Evolutionary conservation across 2,329 filamentous ascomycete genomes (phyloP), one percentile per base, ranked within the genome.

Genomic region (Lojkania enalia): DNA sequence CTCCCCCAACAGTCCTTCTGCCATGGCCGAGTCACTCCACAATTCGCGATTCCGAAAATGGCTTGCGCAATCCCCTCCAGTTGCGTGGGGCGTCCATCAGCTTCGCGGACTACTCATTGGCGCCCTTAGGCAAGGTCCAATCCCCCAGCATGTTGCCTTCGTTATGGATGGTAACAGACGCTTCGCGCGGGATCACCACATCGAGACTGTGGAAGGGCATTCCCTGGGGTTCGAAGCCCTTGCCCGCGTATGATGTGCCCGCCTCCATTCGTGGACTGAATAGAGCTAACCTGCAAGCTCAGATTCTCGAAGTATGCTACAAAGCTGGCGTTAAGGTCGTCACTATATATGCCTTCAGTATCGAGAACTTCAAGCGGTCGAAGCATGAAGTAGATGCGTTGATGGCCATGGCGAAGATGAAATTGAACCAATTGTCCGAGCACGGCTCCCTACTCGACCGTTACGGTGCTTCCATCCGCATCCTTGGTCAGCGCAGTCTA

Each of bases 81-180:
- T 90, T 58, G 90, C 96, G 82, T 96, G 89, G 86, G 83, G 81
- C n/a, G 77, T 95, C 48, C 83, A 82, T 48, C 83, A 86, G 60
- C 73, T 95, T 15, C 84, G 90, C 52, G 88, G 95, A 67, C 76
- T 96, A 39, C 79, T 97, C 51, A 94, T 99, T 58, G 89, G 90
- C 42, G 87, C 91, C 38, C 74, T 97, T 42, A 86, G 86, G 64
- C 92, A 96, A 71, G 94, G 94, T 0, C 90, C 90, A 2, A 86
- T 99, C 43, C 94, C 94, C 7, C 85, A 90, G 63, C 94, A 99
- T 82, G 83, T 99, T 49, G 94, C 94, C n/a, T 99, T 99, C 66
- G 92, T 96, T 59, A 99, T 99, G 94, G 94, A 99, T 69, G 94
- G 94, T 44, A 99, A 99, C 73, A 79, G 94, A 61, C 86, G 94